Evolutionary conservation across 2,329 filamentous ascomycete species (phyloP).

Genomic region (Sporothrix euskadiensis): DNA sequence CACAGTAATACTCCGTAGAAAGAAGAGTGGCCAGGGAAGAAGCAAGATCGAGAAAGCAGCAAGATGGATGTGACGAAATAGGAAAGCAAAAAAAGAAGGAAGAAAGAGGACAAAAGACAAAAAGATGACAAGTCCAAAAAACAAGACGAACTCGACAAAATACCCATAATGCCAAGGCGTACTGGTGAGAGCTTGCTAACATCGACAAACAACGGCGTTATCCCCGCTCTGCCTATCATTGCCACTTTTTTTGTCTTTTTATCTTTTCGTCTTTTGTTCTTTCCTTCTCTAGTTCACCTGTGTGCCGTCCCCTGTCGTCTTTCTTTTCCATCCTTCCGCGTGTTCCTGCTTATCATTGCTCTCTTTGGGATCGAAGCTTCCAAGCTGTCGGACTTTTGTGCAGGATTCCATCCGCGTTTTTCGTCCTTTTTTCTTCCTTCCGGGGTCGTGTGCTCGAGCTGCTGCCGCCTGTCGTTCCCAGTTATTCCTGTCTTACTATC

Average conservation of each 20-base stretch:
- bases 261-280: neutral
- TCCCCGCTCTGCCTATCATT: constrained; percentile 12
- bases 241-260: neutral
- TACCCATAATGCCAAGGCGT: neutral
- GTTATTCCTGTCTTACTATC: neutral
- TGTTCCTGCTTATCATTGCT: constrained; percentile 21
- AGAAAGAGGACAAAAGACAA: neutral
- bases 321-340: neutral
- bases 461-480: neutral
- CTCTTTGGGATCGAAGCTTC: neutral
- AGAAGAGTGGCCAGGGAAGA: neutral
- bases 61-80: neutral
- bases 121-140: neutral
- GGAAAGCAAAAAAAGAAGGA: neutral
- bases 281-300: neutral
- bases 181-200: neutral
- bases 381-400: neutral
- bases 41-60: neutral
- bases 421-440: neutral
- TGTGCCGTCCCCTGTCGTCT: neutral
- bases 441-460: neutral
- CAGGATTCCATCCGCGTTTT: neutral
- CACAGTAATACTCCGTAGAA: no score
- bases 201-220: neutral
- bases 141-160: neutral